Evolutionary conservation across 148 eudicot genomes (phyloP).

Genomic region (Euryodendron excelsum): DNA sequence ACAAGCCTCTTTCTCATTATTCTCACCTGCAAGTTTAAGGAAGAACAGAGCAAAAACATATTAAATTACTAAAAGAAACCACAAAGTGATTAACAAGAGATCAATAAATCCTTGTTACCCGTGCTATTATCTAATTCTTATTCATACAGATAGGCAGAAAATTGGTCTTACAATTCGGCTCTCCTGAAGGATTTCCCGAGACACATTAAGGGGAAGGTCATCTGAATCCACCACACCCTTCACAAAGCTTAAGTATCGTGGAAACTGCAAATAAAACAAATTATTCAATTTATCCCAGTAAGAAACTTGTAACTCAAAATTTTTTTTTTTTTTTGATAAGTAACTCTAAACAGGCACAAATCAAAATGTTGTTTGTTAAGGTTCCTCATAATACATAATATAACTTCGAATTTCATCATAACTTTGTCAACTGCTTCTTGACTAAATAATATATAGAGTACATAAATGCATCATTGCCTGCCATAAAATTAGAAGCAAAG

Average conservation of each 20-base stretch:
- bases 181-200: slow-evolving; percentile 97
- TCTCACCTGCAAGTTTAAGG: slow-evolving; percentile 57
- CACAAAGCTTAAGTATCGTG: slow-evolving; percentile 93
- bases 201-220: slow-evolving; percentile 97
- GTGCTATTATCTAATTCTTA: background rate
- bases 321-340: too few relatives aligned
- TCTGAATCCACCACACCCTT: slow-evolving; percentile 98
- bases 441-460: too few relatives aligned
- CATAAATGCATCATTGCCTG: background rate
- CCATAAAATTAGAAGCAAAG: background rate
- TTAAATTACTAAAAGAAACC: background rate
- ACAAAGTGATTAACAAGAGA: slow-evolving; percentile 4
- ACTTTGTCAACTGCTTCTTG: too few relatives aligned
- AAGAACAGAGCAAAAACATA: background rate
- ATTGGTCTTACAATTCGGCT: slow-evolving; percentile 76
- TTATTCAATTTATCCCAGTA: background rate
- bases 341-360: background rate
- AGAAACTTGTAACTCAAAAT: background rate
- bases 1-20: slow-evolving; percentile 96
- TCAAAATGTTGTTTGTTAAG: background rate
- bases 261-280: slow-evolving; percentile 60
- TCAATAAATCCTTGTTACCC: background rate
- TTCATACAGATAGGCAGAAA: background rate
- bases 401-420: background rate
- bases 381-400: background rate